A percentile compares a stretch with the other conserved stretches of the same genome.
These are phyloP conservation scores for Amanita exitialis DNA, from an alignment of 768 basidiomycete genomes.

Conservation along the genomic window DNA sequence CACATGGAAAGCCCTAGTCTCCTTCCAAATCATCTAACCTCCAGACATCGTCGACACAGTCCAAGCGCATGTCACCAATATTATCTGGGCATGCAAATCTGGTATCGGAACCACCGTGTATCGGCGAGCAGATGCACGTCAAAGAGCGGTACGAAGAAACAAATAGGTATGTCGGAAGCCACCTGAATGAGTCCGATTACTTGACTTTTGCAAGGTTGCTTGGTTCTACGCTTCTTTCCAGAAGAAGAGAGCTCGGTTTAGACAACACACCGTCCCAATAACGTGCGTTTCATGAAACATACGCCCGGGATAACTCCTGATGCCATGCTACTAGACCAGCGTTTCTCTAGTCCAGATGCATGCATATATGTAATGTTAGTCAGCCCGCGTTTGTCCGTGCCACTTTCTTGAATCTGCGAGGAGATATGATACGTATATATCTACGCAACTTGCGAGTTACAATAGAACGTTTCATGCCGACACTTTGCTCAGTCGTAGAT, in stretches of 20 bases:
- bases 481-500: slow-evolving; percentile 19
- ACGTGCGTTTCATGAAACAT: neutral
- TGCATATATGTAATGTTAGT: neutral
- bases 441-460: neutral
- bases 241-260: slow-evolving; percentile 30
- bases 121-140: slow-evolving; percentile 35
- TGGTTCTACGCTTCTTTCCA: slow-evolving; percentile 55
- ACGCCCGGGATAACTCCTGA: neutral
- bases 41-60: neutral
- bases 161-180: slow-evolving; percentile 38
- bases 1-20: neutral
- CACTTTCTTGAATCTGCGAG: neutral
- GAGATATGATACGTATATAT: neutral
- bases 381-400: neutral
- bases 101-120: slow-evolving; percentile 6
- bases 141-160: slow-evolving; percentile 49
- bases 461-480: slow-evolving; percentile 4
- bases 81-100: neutral
- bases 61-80: neutral
- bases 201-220: slow-evolving; percentile 17
- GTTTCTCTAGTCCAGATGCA: neutral
- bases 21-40: neutral
- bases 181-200: neutral
- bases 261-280: neutral
- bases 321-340: neutral